These are phyloP conservation scores for Phytophthora boehmeriae DNA, from an alignment of 352 stramenopile species.

Conservation along the genomic window DNA sequence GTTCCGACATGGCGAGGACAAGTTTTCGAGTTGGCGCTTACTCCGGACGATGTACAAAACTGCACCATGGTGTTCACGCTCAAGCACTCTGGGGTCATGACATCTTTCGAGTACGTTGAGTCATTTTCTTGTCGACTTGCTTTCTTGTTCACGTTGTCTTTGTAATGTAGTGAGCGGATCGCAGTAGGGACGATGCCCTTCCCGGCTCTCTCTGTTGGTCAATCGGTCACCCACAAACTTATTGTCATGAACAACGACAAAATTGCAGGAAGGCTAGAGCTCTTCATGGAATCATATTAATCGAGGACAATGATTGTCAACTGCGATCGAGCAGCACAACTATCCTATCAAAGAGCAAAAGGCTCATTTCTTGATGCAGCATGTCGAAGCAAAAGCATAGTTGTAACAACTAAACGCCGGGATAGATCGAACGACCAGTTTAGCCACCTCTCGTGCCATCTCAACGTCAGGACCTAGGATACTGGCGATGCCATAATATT, in stretches of 20 bases:
- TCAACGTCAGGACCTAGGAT: slow-evolving; percentile 42
- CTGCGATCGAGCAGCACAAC: no score
- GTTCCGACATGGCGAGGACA: slow-evolving; percentile 27
- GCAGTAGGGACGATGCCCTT: slow-evolving; percentile 35
- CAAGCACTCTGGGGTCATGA: slow-evolving; percentile 26
- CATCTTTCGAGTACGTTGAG: slow-evolving; percentile 28
- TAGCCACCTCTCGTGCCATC: slow-evolving; percentile 37
- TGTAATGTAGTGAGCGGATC: slow-evolving; percentile 24
- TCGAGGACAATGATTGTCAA: no score
- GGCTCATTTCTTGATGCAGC: slow-evolving; percentile 6
- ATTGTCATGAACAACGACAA: slow-evolving; percentile 33
- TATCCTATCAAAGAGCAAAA: slow-evolving; percentile 9
- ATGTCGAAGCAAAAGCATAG: slow-evolving; percentile 6
- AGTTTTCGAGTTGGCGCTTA: slow-evolving; percentile 33
- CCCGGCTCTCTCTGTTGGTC: slow-evolving; percentile 20
- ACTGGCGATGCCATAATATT: slow-evolving; percentile 47
- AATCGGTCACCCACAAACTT: slow-evolving; percentile 26
- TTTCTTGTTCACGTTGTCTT: neutral
- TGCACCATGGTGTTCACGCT: slow-evolving; percentile 37
- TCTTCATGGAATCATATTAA: slow-evolving; percentile 29
- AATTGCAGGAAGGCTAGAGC: slow-evolving; percentile 26
- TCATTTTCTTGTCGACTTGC: neutral
- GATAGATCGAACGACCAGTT: slow-evolving; percentile 29
- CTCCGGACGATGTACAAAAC: slow-evolving; percentile 19
- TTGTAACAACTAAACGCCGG: slow-evolving; percentile 17